Conservation (phyloP, 2,329 filamentous ascomycete genomes). For the Ceratocystis diversiconidia region DNA sequence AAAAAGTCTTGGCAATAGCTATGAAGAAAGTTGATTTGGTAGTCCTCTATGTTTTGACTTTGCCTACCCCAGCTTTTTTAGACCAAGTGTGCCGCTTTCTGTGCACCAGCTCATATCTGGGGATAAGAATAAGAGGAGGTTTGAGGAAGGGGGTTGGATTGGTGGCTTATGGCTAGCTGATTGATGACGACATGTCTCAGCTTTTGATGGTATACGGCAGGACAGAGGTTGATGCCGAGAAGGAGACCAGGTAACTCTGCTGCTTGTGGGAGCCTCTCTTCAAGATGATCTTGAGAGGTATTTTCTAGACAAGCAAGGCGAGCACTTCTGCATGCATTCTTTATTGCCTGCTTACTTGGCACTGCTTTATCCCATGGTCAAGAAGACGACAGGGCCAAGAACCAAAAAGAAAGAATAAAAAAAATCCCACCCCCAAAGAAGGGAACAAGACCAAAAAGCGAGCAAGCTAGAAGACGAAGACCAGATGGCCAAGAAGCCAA, state of each 20-base stretch:
- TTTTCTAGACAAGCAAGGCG: background rate
- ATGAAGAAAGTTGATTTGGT: background rate
- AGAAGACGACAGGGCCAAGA: background rate
- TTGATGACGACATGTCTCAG: background rate
- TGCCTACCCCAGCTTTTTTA: background rate
- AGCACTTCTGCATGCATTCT: background rate
- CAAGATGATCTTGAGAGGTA: background rate
- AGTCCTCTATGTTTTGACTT: background rate
- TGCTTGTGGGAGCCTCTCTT: background rate
- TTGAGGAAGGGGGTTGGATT: background rate
- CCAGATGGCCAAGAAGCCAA: background rate
- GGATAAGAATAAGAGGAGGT: background rate
- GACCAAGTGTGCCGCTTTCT: background rate
- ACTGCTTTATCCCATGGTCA: background rate
- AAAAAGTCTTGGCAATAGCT: background rate
- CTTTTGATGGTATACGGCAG: background rate
- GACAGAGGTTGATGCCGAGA: background rate
- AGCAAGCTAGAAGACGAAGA: background rate
- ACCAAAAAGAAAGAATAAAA: background rate
- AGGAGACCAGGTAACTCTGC: background rate
- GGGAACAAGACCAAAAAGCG: background rate
- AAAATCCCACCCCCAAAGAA: background rate
- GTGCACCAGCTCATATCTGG: background rate
- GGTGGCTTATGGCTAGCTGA: background rate
- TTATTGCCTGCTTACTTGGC: background rate